Conservation (phyloP, 2,329 filamentous ascomycete species). For the Tothia fuscella region DNA sequence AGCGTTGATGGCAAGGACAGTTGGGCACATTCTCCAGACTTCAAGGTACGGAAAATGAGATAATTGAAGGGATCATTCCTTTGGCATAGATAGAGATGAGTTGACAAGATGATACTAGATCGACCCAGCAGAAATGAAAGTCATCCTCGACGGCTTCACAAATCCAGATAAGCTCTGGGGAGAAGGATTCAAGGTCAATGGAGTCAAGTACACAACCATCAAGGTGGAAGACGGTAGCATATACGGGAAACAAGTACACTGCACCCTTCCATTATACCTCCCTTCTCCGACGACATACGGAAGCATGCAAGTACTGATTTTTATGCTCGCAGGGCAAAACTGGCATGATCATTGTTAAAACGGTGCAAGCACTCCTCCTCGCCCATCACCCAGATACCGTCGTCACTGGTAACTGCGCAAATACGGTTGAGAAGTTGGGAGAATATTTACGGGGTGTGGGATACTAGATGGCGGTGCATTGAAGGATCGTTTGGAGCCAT, state of each 20-base stretch:
- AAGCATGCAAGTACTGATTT: slow-evolving; percentile 11
- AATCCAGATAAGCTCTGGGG: slow-evolving; percentile 1
- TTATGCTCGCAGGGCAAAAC: slow-evolving; percentile 58
- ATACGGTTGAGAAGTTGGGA: slow-evolving; percentile 69
- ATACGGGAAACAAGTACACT: slow-evolving; percentile 6
- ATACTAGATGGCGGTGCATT: slow-evolving; percentile 54
- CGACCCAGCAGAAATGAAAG: slow-evolving; percentile 33
- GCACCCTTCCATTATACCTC: not conserved
- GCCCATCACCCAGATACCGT: slow-evolving; percentile 69
- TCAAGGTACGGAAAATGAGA: slow-evolving; percentile 48
- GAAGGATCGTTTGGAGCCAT: no score
- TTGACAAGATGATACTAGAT: slow-evolving; percentile 9
- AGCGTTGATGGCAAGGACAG: slow-evolving; percentile 40
- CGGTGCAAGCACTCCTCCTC: slow-evolving; percentile 76
- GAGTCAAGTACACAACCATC: slow-evolving; percentile 10
- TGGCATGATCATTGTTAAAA: slow-evolving; percentile 76
- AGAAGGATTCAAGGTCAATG: slow-evolving; percentile 9
- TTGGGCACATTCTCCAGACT: slow-evolving; percentile 77
- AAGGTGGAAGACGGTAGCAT: slow-evolving; percentile 5
- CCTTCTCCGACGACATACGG: slow-evolving; percentile 7
- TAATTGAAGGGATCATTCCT: no score
- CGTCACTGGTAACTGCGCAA: slow-evolving; percentile 63
- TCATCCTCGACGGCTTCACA: slow-evolving; percentile 7
- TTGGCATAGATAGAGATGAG: slow-evolving; percentile 21
- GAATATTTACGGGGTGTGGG: slow-evolving; percentile 72